phyloP scores from a whole-genome alignment of 78 protist genomes.

The Polysphondylium violaceum region DNA sequence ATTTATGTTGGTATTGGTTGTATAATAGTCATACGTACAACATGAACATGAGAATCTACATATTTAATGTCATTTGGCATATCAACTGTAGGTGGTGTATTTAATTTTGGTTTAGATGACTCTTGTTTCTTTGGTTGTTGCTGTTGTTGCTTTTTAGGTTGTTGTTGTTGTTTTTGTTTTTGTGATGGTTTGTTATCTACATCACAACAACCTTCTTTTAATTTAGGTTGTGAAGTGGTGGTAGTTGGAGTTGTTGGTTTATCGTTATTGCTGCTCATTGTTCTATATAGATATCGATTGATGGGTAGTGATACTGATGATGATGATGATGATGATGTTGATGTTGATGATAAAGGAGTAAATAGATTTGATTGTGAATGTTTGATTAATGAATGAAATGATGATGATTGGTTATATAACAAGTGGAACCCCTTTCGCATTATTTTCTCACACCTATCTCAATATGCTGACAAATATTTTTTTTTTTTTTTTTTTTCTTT shows the following conservation, averaged over 20 bases:
- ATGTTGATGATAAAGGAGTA: too few relatives aligned
- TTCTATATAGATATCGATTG: background rate
- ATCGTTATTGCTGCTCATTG: background rate
- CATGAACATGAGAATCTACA: constrained; percentile 66
- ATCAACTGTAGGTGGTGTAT: constrained; percentile 21
- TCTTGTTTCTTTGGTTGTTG: background rate
- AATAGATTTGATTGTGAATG: too few relatives aligned
- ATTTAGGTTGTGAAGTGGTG: background rate
- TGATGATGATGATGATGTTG: background rate
- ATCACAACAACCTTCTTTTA: background rate
- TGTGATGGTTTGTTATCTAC: background rate
- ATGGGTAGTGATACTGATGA: background rate
- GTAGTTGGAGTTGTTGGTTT: background rate
- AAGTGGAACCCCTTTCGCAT: too few relatives aligned
- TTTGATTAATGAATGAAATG: background rate
- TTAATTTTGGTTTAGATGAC: background rate
- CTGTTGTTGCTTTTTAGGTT: constrained; percentile 11
- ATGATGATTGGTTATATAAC: background rate
- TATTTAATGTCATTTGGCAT: constrained; percentile 47
- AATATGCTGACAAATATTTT: background rate
- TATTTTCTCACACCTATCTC: too few relatives aligned
- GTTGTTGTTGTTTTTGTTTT: constrained; percentile 7
- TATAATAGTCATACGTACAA: background rate
- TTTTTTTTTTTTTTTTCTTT: too few relatives aligned
- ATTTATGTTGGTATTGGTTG: background rate